These are phyloP conservation scores for Penicillium samsonianum DNA, from an alignment of 495 filamentous ascomycete species.

Conservation along the genomic window DNA sequence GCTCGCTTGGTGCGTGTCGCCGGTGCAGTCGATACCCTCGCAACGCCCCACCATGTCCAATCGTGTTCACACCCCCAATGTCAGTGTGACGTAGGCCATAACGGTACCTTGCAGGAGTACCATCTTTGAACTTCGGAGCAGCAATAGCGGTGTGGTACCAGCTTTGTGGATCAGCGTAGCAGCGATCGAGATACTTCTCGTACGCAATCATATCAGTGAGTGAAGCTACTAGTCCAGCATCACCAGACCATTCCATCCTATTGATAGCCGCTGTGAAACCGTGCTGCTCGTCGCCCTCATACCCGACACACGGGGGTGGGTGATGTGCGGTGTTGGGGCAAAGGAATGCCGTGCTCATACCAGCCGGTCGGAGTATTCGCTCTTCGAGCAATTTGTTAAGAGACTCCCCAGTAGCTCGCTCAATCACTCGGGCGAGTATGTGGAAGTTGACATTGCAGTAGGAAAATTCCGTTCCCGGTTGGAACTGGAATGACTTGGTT, in stretches of 20 bases:
- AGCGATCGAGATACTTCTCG: conserved; percentile 31
- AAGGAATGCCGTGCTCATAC: conserved; percentile 34
- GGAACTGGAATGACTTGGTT: conserved; percentile 33
- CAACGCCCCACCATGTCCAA: conserved; percentile 36
- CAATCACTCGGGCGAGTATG: conserved; percentile 31
- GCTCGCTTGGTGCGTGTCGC: conserved; percentile 27
- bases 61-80: conserved; percentile 18
- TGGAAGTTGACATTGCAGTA: conserved; percentile 40
- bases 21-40: conserved; percentile 37
- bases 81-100: conserved; percentile 26
- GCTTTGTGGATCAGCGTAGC: conserved; percentile 24
- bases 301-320: conserved; percentile 35
- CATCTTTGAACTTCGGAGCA: conserved; percentile 25
- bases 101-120: conserved; percentile 25
- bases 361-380: conserved; percentile 31
- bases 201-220: conserved; percentile 40
- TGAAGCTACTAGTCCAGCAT: conserved; percentile 38
- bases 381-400: conserved; percentile 30
- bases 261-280: conserved; percentile 30
- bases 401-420: conserved; percentile 26
- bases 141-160: conserved; percentile 27
- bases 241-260: conserved; percentile 39
- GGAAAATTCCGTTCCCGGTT: conserved; percentile 34
- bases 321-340: conserved; percentile 30
- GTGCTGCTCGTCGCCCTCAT: conserved; percentile 30